These are phyloP conservation scores for Rhizopogon vesiculosus DNA, from an alignment of 768 basidiomycete genomes.

Conservation along the genomic window DNA sequence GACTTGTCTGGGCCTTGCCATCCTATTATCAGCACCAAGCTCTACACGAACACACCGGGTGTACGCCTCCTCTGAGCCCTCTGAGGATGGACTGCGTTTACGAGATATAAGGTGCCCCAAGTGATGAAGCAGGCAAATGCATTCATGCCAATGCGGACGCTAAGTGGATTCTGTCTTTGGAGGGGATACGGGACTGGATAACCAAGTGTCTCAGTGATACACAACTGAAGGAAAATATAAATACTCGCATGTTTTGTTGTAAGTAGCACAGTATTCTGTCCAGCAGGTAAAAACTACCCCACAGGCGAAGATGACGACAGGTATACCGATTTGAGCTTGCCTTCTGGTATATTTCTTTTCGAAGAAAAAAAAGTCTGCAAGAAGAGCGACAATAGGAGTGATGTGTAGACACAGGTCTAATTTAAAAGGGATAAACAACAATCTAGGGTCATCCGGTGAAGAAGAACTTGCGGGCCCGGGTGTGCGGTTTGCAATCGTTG, in stretches of 20 bases:
- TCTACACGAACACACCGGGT: not conserved
- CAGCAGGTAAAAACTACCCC: conserved; percentile 40
- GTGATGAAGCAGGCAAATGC: conserved; percentile 44
- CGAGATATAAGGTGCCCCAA: conserved; percentile 45
- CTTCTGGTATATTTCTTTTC: conserved; percentile 48
- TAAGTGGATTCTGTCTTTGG: conserved; percentile 55
- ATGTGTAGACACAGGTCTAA: conserved; percentile 67
- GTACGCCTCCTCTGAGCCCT: conserved; percentile 2
- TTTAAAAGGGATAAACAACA: conserved; percentile 41
- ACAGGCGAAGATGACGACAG: conserved; percentile 15
- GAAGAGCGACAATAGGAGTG: conserved; percentile 49
- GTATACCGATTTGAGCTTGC: conserved; percentile 11
- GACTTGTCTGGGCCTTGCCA: conserved; percentile 36
- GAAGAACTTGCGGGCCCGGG: not conserved
- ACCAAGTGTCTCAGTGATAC: conserved; percentile 1
- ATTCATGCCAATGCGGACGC: conserved; percentile 57
- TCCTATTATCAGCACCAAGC: not conserved
- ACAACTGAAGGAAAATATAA: not conserved
- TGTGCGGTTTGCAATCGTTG: conserved; percentile 43
- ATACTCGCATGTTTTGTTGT: conserved; percentile 58
- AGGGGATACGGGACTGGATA: conserved; percentile 78
- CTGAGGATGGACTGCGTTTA: conserved; percentile 54
- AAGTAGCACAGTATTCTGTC: conserved; percentile 61
- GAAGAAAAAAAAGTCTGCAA: conserved; percentile 65
- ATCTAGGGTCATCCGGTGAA: conserved; percentile 1